Conservation (phyloP, 768 basidiomycete species). For the Mycena olivaceomarginata region DNA sequence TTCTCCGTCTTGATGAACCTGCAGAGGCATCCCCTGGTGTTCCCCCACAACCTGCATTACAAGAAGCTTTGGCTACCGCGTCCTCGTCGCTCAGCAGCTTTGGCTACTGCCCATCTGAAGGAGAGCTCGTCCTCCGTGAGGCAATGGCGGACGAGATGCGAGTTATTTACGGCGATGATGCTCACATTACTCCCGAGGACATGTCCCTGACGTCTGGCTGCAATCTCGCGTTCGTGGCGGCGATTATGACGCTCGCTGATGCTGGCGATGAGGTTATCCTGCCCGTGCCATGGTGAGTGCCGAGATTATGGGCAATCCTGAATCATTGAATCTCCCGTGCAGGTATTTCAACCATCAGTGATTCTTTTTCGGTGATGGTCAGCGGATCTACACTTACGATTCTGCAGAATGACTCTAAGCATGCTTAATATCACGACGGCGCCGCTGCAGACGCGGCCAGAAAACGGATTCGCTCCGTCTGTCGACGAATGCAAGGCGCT, state of each 20-base stretch:
- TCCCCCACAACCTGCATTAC: constrained; percentile 73
- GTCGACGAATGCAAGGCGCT: constrained; percentile 67
- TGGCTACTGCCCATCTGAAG: constrained; percentile 77
- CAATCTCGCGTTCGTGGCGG: constrained; percentile 82
- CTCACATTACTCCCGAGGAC: constrained; percentile 72
- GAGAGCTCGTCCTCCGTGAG: constrained; percentile 71
- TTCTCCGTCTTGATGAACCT: constrained; percentile 57
- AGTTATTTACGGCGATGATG: constrained; percentile 68
- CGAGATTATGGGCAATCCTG: neutral
- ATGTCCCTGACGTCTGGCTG: constrained; percentile 84
- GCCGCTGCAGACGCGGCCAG: constrained; percentile 68
- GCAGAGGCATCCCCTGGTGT: constrained; percentile 82
- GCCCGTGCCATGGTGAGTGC: constrained; percentile 79
- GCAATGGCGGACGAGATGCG: constrained; percentile 79
- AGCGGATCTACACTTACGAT: constrained; percentile 3
- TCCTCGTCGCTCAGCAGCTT: constrained; percentile 65
- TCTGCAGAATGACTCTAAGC: constrained; percentile 77
- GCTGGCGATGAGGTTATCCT: constrained; percentile 83
- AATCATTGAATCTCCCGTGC: neutral
- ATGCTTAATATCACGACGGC: constrained; percentile 78
- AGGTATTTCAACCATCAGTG: constrained; percentile 85
- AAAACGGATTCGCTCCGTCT: constrained; percentile 78
- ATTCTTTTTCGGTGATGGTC: constrained; percentile 8
- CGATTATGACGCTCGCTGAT: constrained; percentile 79
- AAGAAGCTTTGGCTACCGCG: constrained; percentile 67